Base-by-base conservation (phyloP, 1,284 basidiomycete genomes). In the Xanthoconium separans region DNA sequence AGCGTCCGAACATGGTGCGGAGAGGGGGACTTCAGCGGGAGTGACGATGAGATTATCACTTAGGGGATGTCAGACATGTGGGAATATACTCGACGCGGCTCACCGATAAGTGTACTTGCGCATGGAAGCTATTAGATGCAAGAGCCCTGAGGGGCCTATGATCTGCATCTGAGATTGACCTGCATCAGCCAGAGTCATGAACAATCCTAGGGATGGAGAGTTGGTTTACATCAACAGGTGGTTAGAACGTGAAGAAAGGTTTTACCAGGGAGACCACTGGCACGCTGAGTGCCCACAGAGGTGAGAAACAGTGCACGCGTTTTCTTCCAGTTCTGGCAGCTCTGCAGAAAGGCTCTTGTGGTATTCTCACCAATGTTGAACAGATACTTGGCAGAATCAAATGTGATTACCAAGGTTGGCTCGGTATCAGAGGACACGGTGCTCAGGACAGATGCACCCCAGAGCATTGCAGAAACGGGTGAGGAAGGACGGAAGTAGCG, bases 291-390 rank as follows among this genome's bases (percentile, higher is more conserved):
- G 34, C 80, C 77, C 2, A 83, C 76, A 48, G 83, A 81, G 1
- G 87, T 88, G 55, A 95, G 73, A 70, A 96, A 95, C 13, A 95
- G 61, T 2, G 78, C 87, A 45, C 79, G 80, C 3, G 87, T 76
- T 53, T 81, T 84, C 62, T 78, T 82, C 77, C 87, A 83, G 43
- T 81, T 81, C 36, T 79, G 72, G 55, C 75, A 75, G 59, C 83
- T 84, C 72, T 94, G 87, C 8, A 86, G 72, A 62, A 89, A 88
- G 0, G 86, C 73, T 33, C 94, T 76, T 47, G 85, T 85, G 0
- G 87, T 87, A 52, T 89, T 91, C 68, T 96, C 93, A 6, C 90
- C 86, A 3, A 79, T 85, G 70, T 95, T 95, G 77, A 96, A 93
- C 48, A 95, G 77, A 62, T 94, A 95, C 63, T 91, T 88, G 8